These are phyloP conservation scores for Talaromyces ruber DNA, from an alignment of 495 filamentous ascomycete species.

Conservation along the genomic window DNA sequence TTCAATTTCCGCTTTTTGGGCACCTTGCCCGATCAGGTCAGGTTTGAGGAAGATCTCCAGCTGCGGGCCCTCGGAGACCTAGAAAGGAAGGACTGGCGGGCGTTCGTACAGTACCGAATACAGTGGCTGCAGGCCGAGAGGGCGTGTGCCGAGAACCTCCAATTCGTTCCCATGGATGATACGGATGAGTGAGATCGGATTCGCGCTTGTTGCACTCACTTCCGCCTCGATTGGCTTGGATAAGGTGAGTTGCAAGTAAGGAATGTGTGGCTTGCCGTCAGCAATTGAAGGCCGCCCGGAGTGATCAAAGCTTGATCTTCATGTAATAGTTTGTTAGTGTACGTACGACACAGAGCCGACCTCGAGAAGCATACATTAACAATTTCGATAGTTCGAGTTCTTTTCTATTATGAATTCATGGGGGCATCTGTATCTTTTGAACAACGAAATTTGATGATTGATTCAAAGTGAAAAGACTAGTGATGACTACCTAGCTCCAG, in stretches of 20 bases:
- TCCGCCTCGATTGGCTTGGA: background rate
- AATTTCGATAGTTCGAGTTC: background rate
- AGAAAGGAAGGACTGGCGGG: background rate
- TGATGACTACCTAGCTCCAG: background rate
- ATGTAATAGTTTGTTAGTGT: background rate
- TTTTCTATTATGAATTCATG: background rate
- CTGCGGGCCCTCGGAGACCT: background rate
- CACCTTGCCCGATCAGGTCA: background rate
- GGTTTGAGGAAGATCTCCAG: background rate
- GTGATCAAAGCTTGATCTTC: background rate
- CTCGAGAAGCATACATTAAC: background rate
- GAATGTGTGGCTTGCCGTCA: background rate
- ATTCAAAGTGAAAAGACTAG: background rate
- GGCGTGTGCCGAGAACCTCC: background rate
- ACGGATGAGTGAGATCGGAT: background rate
- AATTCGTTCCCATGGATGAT: background rate
- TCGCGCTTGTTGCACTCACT: background rate
- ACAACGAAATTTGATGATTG: background rate
- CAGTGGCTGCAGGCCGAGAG: background rate
- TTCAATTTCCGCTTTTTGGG: constrained; percentile 4
- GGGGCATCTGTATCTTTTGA: background rate
- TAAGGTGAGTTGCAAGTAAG: background rate
- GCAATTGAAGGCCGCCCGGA: background rate
- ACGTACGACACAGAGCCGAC: background rate
- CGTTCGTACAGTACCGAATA: background rate